phyloP scores from a whole-genome alignment of 306 rosid genomes.

The Castanea sativa region DNA sequence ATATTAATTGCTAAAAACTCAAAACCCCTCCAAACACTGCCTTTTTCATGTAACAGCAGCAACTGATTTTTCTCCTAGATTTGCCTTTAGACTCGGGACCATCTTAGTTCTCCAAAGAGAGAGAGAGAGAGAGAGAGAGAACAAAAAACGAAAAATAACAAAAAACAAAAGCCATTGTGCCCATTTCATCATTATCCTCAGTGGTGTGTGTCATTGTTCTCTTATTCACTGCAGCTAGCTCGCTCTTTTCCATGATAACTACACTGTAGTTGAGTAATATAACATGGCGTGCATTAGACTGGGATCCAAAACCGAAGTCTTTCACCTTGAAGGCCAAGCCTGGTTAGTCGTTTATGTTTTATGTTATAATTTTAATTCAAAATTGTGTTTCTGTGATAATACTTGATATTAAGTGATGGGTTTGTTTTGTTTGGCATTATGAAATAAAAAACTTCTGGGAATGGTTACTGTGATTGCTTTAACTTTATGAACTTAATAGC shows the following conservation, averaged over 20 bases:
- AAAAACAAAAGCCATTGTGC: slow-evolving; percentile 4
- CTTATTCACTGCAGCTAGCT: neutral
- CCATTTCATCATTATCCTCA: slow-evolving; percentile 12
- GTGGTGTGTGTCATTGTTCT: neutral
- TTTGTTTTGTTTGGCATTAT: neutral
- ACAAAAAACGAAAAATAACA: neutral
- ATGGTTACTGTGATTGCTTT: neutral
- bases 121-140: slow-evolving; percentile 13
- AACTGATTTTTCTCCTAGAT: slow-evolving; percentile 65
- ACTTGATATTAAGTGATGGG: neutral
- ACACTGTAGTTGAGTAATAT: neutral
- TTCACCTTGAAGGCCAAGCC: slow-evolving; percentile 56
- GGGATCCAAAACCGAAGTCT: slow-evolving; percentile 79
- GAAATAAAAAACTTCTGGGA: neutral
- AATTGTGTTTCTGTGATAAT: neutral
- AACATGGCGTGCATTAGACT: slow-evolving; percentile 70
- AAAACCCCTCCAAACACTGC: slow-evolving; percentile 36
- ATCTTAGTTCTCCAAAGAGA: slow-evolving; percentile 1
- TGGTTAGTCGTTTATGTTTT: slow-evolving; percentile 41
- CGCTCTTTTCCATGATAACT: slow-evolving; percentile 12
- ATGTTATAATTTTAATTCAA: neutral
- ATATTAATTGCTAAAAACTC: neutral
- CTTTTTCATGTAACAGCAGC: slow-evolving; percentile 34
- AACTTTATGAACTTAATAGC: neutral
- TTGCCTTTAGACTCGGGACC: slow-evolving; percentile 67